A percentile compares a stretch with the other conserved stretches of the same genome.
Evolutionary conservation across 2,329 filamentous ascomycete species (phyloP).

Genomic region (Clarireedia hainanense): DNA sequence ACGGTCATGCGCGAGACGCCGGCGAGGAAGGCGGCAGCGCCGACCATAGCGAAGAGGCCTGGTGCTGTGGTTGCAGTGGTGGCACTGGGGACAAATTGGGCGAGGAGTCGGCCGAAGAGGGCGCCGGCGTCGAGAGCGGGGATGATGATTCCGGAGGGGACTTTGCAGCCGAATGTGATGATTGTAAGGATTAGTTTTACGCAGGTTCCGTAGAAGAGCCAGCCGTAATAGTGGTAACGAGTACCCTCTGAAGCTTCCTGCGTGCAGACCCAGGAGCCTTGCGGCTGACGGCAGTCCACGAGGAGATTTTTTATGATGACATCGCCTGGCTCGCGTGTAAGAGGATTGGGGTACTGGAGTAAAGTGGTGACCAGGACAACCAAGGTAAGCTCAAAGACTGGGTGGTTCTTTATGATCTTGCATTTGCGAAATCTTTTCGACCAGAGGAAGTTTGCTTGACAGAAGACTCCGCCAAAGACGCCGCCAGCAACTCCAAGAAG

Average conservation of each 20-base stretch:
- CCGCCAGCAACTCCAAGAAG: slow-evolving; percentile 49
- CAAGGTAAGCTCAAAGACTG: slow-evolving; percentile 47
- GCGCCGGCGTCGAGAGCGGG: slow-evolving; percentile 50
- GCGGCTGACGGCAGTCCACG: slow-evolving; percentile 41
- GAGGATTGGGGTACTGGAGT: slow-evolving; percentile 47
- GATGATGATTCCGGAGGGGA: slow-evolving; percentile 53
- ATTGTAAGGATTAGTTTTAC: slow-evolving; percentile 48
- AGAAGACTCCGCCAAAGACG: slow-evolving; percentile 51
- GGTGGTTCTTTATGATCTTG: slow-evolving; percentile 44
- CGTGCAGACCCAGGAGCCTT: slow-evolving; percentile 40
- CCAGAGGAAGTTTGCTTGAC: slow-evolving; percentile 50
- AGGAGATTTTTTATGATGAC: slow-evolving; percentile 48
- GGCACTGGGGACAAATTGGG: slow-evolving; percentile 32
- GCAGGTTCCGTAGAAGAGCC: slow-evolving; percentile 44
- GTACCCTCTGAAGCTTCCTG: slow-evolving; percentile 36
- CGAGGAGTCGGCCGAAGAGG: slow-evolving; percentile 48
- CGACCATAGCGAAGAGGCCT: slow-evolving; percentile 54
- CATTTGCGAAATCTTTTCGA: slow-evolving; percentile 45
- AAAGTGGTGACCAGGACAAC: slow-evolving; percentile 46
- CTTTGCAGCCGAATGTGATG: slow-evolving; percentile 52
- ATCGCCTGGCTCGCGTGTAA: slow-evolving; percentile 48
- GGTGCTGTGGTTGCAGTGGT: slow-evolving; percentile 43
- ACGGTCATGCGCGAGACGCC: slow-evolving; percentile 53
- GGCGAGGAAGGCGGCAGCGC: slow-evolving; percentile 49
- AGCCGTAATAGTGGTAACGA: slow-evolving; percentile 38